Base-by-base conservation (phyloP, 768 basidiomycete species). In the Calocybe cyanea region DNA sequence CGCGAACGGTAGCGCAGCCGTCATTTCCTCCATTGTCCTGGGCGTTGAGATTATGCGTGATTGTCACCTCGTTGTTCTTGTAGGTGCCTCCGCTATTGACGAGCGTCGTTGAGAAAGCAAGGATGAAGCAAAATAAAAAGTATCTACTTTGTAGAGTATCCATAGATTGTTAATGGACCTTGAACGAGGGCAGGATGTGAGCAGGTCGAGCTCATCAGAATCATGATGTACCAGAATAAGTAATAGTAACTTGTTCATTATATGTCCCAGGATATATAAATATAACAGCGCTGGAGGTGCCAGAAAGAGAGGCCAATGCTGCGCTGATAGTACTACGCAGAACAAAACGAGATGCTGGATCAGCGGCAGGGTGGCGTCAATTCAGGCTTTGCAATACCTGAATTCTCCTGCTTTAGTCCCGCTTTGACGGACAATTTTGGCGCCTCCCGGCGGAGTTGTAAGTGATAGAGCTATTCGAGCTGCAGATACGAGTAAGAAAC, bases 251-350 rank as follows among this genome's bases (percentile, higher is more conserved):
- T 43, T 63, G 61, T 34, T 63, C 61, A 3, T 54, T 50, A 46
- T 63, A 63, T 7, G 57, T 59, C 5, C 61, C 61, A 14, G 60
- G 53, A 34, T 51, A 60, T 14, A 63, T 52, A 39, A 63, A 61
- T 17, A 61, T 52, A 2, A 47, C 49, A n/a, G 49, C 50, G 13
- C 50, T 14, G 3, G 38, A 44, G 11, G 48, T 55, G 5, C 57
- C 55, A 25, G 49, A 50, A n/a, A 63, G 50, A 3, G 61, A 55
- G 4, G 53, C 52, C 6, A 63, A 44, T 15, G 61, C 61, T 18
- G 55, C 53, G 15, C 51, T 50, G 37, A 63, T 52, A 33, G 61
- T 46, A 13, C 51, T 52, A n/a, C 28, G 24, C 24, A 18, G 3
- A 17, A n/a, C 7, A n/a, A n/a, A n/a, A n/a, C n/a, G n/a, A n/a